phyloP scores from a whole-genome alignment of 306 rosid genomes.

The Prinsepia uniflora region DNA sequence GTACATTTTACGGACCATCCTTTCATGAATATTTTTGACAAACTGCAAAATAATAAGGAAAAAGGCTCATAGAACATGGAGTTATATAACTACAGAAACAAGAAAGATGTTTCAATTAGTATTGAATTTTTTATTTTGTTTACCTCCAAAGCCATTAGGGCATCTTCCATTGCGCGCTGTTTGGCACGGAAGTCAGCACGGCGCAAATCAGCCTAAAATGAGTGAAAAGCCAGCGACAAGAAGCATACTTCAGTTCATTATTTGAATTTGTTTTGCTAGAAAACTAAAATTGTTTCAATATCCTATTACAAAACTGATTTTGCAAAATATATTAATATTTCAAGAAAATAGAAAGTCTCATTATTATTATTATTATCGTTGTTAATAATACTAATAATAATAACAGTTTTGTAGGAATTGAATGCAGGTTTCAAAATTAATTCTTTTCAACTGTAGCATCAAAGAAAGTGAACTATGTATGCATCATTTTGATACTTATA shows the following conservation, averaged over 20 bases:
- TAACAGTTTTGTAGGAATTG: not conserved
- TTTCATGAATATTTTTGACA: slow-evolving; percentile 64
- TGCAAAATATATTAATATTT: not conserved
- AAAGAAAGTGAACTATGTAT: not conserved
- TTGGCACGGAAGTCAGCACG: slow-evolving; percentile 85
- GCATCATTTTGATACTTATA: not conserved
- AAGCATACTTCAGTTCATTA: slow-evolving; percentile 1
- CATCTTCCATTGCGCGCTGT: slow-evolving; percentile 96
- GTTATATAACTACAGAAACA: not conserved
- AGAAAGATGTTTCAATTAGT: not conserved
- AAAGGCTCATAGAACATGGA: not conserved
- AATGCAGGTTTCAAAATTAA: not conserved
- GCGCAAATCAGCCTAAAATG: slow-evolving; percentile 78
- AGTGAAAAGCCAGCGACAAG: slow-evolving; percentile 28
- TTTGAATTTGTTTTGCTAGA: not conserved
- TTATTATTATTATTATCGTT: not conserved
- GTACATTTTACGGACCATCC: slow-evolving; percentile 75
- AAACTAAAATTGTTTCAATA: not conserved
- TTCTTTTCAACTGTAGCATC: not conserved
- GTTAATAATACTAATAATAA: no score
- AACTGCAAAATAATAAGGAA: slow-evolving; percentile 51
- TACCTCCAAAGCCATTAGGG: slow-evolving; percentile 90
- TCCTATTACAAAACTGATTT: not conserved
- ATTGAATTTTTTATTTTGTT: no score
- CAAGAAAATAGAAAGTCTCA: no score